phyloP scores from a whole-genome alignment of 208 protist species.

The Trypanosoma theileri region DNA sequence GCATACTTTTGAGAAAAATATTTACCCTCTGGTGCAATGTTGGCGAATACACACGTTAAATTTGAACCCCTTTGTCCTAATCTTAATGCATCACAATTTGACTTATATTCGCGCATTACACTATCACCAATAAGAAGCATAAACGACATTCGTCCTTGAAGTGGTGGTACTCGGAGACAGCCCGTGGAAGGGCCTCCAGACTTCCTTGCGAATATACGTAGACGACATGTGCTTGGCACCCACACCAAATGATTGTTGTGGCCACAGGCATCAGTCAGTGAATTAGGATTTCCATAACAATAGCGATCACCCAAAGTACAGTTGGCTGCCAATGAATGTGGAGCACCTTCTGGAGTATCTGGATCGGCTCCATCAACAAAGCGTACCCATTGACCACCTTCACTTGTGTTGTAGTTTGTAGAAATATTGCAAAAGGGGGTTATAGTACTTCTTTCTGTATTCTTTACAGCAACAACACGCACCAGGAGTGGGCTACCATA shows the following conservation, averaged over 20 bases:
- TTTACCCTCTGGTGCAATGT: constrained; percentile 17
- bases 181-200: background rate
- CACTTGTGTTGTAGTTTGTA: constrained; percentile 25
- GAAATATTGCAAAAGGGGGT: constrained; percentile 19
- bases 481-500: constrained; percentile 23
- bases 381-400: constrained; percentile 26
- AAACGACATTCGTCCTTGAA: background rate
- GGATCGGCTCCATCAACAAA: constrained; percentile 15
- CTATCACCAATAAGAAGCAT: constrained; percentile 23
- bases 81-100: constrained; percentile 11
- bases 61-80: background rate
- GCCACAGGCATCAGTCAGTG: constrained; percentile 23
- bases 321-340: constrained; percentile 7
- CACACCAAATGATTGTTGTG: constrained; percentile 26
- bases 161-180: constrained; percentile 2
- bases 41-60: constrained; percentile 22
- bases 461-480: background rate
- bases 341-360: constrained; percentile 1
- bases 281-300: constrained; percentile 22
- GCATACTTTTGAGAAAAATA: constrained; percentile 17
- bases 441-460: background rate
- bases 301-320: constrained; percentile 13
- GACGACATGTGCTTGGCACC: constrained; percentile 17
- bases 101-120: constrained; percentile 14
- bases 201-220: constrained; percentile 16